Conservation (phyloP, 108 stramenopile species). For the Nitzschia inconspicua region DNA sequence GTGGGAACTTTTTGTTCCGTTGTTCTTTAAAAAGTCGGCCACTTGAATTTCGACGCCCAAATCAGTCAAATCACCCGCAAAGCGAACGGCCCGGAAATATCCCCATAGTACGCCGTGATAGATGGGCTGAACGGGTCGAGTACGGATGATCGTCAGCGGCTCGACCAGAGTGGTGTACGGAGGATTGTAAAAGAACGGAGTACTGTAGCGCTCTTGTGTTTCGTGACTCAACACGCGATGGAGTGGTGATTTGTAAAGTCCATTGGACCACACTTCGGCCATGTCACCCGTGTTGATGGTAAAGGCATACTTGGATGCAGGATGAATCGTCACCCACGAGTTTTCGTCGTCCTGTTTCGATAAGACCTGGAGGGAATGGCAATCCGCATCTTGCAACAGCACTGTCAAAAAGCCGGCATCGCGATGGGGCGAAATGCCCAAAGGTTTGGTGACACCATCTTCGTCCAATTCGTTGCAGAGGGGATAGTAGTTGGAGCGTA, state of each 20-base stretch:
- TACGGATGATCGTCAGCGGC: constrained; percentile 23
- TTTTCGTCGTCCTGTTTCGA: constrained; percentile 40
- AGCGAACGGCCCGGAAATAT: constrained; percentile 79
- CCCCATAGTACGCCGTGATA: constrained; percentile 73
- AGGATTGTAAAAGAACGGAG: constrained; percentile 95
- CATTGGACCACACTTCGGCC: constrained; percentile 92
- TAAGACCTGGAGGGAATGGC: constrained; percentile 75
- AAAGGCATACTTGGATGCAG: constrained; percentile 66
- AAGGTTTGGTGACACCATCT: constrained; percentile 15
- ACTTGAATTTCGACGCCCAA: constrained; percentile 83
- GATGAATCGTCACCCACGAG: constrained; percentile 83
- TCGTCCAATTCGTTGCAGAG: constrained; percentile 30
- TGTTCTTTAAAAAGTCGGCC: constrained; percentile 10
- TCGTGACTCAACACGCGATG: constrained; percentile 86
- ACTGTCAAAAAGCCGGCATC: constrained; percentile 93
- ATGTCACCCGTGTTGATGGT: constrained; percentile 95
- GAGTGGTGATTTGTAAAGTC: constrained; percentile 77
- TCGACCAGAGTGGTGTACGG: constrained; percentile 53
- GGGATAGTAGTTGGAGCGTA: constrained; percentile 88
- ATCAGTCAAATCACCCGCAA: constrained; percentile 85
- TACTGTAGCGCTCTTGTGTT: constrained; percentile 67
- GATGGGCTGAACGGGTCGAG: background rate
- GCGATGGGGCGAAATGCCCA: constrained; percentile 85
- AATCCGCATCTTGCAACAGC: constrained; percentile 81
- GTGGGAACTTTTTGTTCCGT: constrained; percentile 36